Evolutionary conservation across 345 rosid species (phyloP).

Genomic region (Excoecaria cochinchinensis): DNA sequence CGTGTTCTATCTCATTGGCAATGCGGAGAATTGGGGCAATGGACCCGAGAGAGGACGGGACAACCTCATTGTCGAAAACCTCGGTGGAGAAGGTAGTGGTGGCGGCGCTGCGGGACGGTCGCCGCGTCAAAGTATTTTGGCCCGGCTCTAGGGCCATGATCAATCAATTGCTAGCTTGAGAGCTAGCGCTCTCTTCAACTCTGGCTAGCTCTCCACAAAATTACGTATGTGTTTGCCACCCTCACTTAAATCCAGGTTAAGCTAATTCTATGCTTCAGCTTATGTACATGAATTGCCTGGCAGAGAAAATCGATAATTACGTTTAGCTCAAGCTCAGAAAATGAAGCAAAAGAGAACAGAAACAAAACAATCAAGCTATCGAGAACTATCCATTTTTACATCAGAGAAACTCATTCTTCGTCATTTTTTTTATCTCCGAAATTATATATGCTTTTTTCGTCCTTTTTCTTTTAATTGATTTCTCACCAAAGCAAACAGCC

Average conservation of each 20-base stretch:
- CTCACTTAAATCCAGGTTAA: neutral
- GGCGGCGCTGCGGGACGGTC: constrained; percentile 91
- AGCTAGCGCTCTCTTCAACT: constrained; percentile 28
- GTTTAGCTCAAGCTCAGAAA: no score
- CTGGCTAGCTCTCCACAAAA: neutral
- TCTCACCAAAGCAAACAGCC: no score
- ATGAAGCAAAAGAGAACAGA: no score
- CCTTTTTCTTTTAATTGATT: no score
- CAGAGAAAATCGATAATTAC: no score
- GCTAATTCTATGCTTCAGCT: no score
- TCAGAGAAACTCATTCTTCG: no score
- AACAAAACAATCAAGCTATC: no score
- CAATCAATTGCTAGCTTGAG: constrained; percentile 2
- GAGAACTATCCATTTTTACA: no score
- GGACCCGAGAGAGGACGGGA: constrained; percentile 82
- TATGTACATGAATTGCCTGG: no score
- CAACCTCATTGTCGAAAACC: constrained; percentile 93
- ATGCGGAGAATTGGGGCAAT: constrained; percentile 84
- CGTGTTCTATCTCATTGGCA: constrained; percentile 81
- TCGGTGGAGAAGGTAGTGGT: constrained; percentile 84
- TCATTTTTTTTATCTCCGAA: no score
- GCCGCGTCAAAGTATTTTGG: constrained; percentile 53
- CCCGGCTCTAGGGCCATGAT: constrained; percentile 37
- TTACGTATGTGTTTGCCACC: neutral
- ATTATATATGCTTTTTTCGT: no score